A percentile compares a stretch with the other conserved stretches of the same genome.
Conservation (phyloP, 139 green algal genomes). For the Chlamydomonas asymmetrica region DNA sequence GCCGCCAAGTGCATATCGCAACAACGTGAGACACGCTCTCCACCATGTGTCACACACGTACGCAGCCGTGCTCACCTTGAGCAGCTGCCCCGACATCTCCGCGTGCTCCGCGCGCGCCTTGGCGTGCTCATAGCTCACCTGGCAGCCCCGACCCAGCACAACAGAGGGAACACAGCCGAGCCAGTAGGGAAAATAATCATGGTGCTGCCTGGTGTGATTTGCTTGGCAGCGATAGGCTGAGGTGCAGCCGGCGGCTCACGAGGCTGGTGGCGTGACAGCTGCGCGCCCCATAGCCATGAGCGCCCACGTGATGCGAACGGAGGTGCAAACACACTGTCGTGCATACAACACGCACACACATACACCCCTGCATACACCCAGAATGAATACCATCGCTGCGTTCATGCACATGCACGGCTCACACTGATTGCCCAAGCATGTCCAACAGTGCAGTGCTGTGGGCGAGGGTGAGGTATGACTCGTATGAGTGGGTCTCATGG, state of each 20-base stretch:
- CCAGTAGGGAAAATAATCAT: not conserved
- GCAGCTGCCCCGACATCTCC: slow-evolving; percentile 32
- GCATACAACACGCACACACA: not conserved
- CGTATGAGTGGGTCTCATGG: no score
- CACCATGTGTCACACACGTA: no score
- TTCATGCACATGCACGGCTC: slow-evolving; percentile 1
- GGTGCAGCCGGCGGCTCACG: no score
- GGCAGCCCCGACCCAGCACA: no score
- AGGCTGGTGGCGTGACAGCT: no score
- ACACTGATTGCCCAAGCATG: no score
- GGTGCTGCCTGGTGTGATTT: not conserved
- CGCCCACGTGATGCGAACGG: not conserved
- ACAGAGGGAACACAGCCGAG: no score
- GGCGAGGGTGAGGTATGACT: no score
- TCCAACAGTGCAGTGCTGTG: no score
- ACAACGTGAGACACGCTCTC: no score
- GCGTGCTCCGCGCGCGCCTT: slow-evolving; percentile 39
- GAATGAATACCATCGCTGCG: not conserved
- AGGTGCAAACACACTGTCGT: not conserved
- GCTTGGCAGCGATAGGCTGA: not conserved
- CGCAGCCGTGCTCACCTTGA: slow-evolving; percentile 26
- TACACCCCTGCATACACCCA: not conserved
- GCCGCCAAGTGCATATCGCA: no score
- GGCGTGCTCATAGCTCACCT: slow-evolving; percentile 33
- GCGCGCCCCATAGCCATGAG: not conserved